phyloP scores from a whole-genome alignment of 768 basidiomycete species.

The Termitomyces sp. region DNA sequence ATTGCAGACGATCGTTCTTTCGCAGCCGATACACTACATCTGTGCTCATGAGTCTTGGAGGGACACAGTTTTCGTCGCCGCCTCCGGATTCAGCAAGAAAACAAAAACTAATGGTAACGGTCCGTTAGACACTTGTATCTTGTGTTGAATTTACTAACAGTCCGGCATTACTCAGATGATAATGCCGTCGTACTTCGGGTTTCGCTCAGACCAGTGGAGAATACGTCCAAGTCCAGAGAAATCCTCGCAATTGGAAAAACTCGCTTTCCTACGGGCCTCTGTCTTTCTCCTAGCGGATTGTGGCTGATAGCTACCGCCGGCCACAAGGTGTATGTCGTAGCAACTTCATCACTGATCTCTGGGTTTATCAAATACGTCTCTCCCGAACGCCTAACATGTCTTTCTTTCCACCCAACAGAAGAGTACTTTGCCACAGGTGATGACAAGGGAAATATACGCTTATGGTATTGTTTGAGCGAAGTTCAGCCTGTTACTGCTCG shows the following conservation, averaged over 20 bases:
- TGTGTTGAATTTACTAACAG: conserved; percentile 2
- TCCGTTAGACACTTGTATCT: conserved; percentile 13
- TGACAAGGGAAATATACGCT: conserved; percentile 71
- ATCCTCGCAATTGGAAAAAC: conserved; percentile 64
- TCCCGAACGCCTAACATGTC: conserved; percentile 74
- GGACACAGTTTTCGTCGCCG: conserved; percentile 68
- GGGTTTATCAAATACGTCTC: conserved; percentile 85
- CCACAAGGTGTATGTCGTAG: conserved; percentile 74
- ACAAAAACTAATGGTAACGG: conserved; percentile 27
- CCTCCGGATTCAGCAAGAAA: conserved; percentile 47
- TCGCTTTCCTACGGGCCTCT: conserved; percentile 56
- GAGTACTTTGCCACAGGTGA: conserved; percentile 98
- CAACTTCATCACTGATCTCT: conserved; percentile 48
- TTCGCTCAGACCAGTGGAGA: conserved; percentile 47
- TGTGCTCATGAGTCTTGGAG: conserved; percentile 68
- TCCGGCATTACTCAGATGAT: conserved; percentile 32
- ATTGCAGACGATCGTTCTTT: conserved; percentile 68
- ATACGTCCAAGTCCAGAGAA: conserved; percentile 45
- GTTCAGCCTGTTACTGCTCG: conserved; percentile 43
- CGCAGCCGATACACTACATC: conserved; percentile 66
- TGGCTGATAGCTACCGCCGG: conserved; percentile 77
- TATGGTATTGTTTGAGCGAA: conserved; percentile 91
- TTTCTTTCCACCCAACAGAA: conserved; percentile 84
- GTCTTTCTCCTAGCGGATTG: conserved; percentile 69
- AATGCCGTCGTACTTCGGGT: conserved; percentile 61